Evolutionary conservation across 768 basidiomycete genomes (phyloP).

Genomic region (Terana coerulea): DNA sequence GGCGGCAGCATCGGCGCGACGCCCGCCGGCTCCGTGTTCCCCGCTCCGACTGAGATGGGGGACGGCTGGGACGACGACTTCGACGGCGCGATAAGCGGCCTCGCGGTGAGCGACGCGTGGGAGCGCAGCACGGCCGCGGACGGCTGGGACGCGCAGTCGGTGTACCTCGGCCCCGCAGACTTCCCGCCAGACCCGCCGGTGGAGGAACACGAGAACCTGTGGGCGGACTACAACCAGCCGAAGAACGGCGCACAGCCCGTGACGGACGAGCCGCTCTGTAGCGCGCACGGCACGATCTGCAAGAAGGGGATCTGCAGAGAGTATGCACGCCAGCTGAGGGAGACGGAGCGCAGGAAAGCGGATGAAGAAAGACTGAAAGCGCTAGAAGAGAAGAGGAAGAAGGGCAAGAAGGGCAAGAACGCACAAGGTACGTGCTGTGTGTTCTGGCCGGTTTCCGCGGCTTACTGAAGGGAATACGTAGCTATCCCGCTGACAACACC

Average conservation of each 20-base stretch:
- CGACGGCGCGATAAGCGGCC: not conserved
- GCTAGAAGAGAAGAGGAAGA: not conserved
- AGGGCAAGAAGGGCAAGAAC: slow-evolving; percentile 4
- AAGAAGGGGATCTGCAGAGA: slow-evolving; percentile 8
- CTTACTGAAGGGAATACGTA: not conserved
- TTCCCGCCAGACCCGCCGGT: not conserved
- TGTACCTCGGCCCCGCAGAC: not conserved
- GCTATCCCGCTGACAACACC: not conserved
- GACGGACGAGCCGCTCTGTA: not conserved
- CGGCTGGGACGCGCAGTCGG: not conserved
- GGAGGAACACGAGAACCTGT: slow-evolving; percentile 1
- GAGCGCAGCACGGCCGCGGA: slow-evolving; percentile 1
- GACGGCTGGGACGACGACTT: not conserved
- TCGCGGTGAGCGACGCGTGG: not conserved
- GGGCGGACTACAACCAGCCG: not conserved
- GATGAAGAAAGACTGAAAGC: not conserved
- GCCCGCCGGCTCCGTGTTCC: not conserved
- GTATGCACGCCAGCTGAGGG: not conserved
- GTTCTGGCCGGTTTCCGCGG: not conserved
- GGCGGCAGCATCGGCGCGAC: slow-evolving; percentile 2
- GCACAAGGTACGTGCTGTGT: not conserved
- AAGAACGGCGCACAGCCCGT: not conserved
- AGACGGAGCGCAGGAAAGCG: slow-evolving; percentile 4
- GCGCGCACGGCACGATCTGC: slow-evolving; percentile 4
- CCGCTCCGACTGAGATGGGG: not conserved